Percentiles rank a stretch among this genome's conserved stretches.
Conservation (phyloP, 2,329 filamentous ascomycete species). For the Penicillium freii region DNA sequence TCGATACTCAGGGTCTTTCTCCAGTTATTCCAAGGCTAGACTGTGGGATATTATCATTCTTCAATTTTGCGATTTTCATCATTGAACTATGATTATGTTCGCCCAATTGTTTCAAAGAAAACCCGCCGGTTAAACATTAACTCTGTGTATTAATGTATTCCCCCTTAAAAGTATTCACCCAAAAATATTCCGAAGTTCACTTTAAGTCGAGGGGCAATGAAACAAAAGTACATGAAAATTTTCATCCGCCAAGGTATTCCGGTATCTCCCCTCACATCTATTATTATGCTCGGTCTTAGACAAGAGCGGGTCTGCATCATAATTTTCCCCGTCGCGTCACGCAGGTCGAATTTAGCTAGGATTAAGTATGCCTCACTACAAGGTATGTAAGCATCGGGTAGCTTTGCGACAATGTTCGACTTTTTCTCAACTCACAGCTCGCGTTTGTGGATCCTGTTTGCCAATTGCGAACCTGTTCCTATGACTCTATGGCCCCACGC, state of each 20-base stretch:
- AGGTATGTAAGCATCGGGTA: constrained; percentile 15
- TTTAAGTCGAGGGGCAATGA: neutral
- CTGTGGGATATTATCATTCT: neutral
- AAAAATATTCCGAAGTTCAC: neutral
- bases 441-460: constrained; percentile 22
- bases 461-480: constrained; percentile 18
- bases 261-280: constrained; percentile 4
- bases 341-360: constrained; percentile 3
- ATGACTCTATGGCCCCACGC: constrained; percentile 21
- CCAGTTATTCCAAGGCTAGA: neutral
- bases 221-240: constrained; percentile 7
- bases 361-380: constrained; percentile 9
- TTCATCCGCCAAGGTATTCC: constrained; percentile 1
- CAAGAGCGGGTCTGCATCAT: constrained; percentile 17
- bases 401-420: constrained; percentile 13
- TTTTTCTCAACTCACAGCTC: constrained; percentile 13
- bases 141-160: neutral
- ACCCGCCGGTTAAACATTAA: neutral
- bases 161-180: neutral
- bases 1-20: neutral
- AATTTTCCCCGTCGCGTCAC: neutral
- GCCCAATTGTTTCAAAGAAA: neutral
- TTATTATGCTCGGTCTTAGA: constrained; percentile 15
- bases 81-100: neutral
- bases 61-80: neutral